Evolutionary conservation across 768 basidiomycete species (phyloP).

Genomic region (Sutorius australiensis): DNA sequence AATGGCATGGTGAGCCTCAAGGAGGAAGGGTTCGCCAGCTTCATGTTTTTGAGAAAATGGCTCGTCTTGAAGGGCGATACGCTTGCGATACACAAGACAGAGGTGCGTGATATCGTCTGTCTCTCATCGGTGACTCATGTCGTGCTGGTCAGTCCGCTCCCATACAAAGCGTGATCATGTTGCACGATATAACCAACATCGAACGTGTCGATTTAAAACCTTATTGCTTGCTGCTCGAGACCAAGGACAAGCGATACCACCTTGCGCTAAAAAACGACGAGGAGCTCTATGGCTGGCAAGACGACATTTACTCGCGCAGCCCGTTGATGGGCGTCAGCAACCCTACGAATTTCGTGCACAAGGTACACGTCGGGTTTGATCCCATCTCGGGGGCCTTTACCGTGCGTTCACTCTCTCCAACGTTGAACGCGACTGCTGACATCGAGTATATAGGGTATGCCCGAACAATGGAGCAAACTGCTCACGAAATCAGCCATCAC

Average conservation of each 20-base stretch:
- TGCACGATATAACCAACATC: slow-evolving; percentile 80
- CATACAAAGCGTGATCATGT: slow-evolving; percentile 56
- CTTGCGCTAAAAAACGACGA: slow-evolving; percentile 89
- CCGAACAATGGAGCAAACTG: slow-evolving; percentile 97
- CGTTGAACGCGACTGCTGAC: not conserved
- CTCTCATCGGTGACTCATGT: slow-evolving; percentile 1
- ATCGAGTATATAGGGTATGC: slow-evolving; percentile 65
- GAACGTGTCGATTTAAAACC: slow-evolving; percentile 93
- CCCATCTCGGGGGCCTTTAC: slow-evolving; percentile 92
- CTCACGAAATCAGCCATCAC: slow-evolving; percentile 97
- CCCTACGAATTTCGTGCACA: slow-evolving; percentile 97
- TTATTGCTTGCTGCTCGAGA: slow-evolving; percentile 86
- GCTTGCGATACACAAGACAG: slow-evolving; percentile 84
- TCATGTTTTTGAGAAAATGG: slow-evolving; percentile 91
- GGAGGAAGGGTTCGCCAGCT: slow-evolving; percentile 90
- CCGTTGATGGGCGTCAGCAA: slow-evolving; percentile 91
- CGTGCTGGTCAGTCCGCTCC: slow-evolving; percentile 42
- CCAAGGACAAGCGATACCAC: slow-evolving; percentile 77
- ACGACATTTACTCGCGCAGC: slow-evolving; percentile 90
- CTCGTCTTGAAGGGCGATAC: slow-evolving; percentile 78
- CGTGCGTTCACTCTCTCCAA: slow-evolving; percentile 41
- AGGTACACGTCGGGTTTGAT: slow-evolving; percentile 97
- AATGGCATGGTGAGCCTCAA: slow-evolving; percentile 81
- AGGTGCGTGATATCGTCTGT: slow-evolving; percentile 51
- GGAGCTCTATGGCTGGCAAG: slow-evolving; percentile 98